A percentile compares a stretch with the other conserved stretches of the same genome.
Evolutionary conservation across 2,329 filamentous ascomycete species (phyloP).

Genomic region (Curvularia lunata): DNA sequence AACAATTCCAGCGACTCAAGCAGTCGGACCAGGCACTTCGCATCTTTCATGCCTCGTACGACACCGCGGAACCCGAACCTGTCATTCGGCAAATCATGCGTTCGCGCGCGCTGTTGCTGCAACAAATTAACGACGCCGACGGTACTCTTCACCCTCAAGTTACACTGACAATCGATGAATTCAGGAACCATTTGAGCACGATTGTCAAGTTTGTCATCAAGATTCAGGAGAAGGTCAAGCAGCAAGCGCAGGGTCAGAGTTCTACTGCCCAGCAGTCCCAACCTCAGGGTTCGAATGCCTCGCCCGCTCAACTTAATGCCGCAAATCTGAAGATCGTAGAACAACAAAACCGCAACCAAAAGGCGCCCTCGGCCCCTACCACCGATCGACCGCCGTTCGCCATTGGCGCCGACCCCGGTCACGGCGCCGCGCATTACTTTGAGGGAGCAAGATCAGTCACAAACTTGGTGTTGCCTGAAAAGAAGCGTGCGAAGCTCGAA

Average conservation of each 20-base stretch:
- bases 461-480: slow-evolving; percentile 63
- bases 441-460: slow-evolving; percentile 58
- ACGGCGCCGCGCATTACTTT: slow-evolving; percentile 64
- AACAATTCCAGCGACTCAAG: slow-evolving; percentile 34
- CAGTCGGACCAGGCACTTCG: slow-evolving; percentile 43
- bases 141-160: slow-evolving; percentile 40
- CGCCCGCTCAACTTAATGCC: slow-evolving; percentile 45
- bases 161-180: slow-evolving; percentile 37
- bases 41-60: slow-evolving; percentile 38
- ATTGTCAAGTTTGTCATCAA: slow-evolving; percentile 39
- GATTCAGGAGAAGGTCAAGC: slow-evolving; percentile 35
- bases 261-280: slow-evolving; percentile 27
- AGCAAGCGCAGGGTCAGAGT: slow-evolving; percentile 26
- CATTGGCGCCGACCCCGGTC: slow-evolving; percentile 59
- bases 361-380: slow-evolving; percentile 57
- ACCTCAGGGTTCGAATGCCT: slow-evolving; percentile 23
- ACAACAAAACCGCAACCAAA: slow-evolving; percentile 57
- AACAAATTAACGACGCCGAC: slow-evolving; percentile 38
- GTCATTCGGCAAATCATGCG: slow-evolving; percentile 37
- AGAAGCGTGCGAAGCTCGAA: slow-evolving; percentile 62
- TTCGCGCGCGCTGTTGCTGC: slow-evolving; percentile 33
- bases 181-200: slow-evolving; percentile 32
- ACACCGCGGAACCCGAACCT: slow-evolving; percentile 32
- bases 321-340: slow-evolving; percentile 50
- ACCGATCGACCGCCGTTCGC: slow-evolving; percentile 61